Conservation (phyloP, 2,329 filamentous ascomycete species). For the Ascomycota sp. region DNA sequence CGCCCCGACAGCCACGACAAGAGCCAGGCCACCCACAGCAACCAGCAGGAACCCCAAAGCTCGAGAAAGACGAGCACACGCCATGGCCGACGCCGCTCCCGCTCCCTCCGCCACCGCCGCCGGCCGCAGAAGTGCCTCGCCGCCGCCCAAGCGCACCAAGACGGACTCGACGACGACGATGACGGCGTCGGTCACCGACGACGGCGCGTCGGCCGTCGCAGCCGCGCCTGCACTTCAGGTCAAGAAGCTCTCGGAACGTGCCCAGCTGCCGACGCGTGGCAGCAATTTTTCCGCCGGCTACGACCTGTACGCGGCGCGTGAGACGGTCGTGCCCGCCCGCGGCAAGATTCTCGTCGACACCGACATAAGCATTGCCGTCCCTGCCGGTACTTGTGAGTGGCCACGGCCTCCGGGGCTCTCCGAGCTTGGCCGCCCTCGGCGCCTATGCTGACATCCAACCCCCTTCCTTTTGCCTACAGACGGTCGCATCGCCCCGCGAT, state of each 20-base stretch:
- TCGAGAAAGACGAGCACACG: too few species aligned
- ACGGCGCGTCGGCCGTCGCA: slow-evolving; percentile 14
- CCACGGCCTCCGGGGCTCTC: too few species aligned
- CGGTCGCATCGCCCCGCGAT: slow-evolving; percentile 74
- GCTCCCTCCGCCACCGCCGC: slow-evolving; percentile 14
- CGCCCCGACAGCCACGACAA: too few species aligned
- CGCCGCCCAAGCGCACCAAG: slow-evolving; percentile 65
- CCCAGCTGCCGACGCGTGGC: slow-evolving; percentile 69
- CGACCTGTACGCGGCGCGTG: slow-evolving; percentile 67
- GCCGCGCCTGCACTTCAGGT: slow-evolving; percentile 49
- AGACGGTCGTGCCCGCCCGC: slow-evolving; percentile 55
- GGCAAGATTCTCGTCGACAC: slow-evolving; percentile 80
- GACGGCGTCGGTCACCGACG: too few species aligned
- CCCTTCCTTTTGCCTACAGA: slow-evolving; percentile 42
- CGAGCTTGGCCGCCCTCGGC: too few species aligned
- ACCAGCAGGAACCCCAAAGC: too few species aligned
- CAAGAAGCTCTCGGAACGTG: slow-evolving; percentile 69
- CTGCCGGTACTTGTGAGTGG: slow-evolving; percentile 67
- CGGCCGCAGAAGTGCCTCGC: slow-evolving; percentile 38
- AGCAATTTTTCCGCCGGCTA: slow-evolving; percentile 84
- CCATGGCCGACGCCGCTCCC: too few species aligned
- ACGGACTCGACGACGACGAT: too few species aligned
- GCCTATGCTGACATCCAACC: background rate
- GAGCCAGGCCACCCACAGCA: too few species aligned
- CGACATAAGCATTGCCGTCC: slow-evolving; percentile 78